These are phyloP conservation scores for Aspergillus hancockii DNA, from an alignment of 495 filamentous ascomycete species.

Conservation along the genomic window DNA sequence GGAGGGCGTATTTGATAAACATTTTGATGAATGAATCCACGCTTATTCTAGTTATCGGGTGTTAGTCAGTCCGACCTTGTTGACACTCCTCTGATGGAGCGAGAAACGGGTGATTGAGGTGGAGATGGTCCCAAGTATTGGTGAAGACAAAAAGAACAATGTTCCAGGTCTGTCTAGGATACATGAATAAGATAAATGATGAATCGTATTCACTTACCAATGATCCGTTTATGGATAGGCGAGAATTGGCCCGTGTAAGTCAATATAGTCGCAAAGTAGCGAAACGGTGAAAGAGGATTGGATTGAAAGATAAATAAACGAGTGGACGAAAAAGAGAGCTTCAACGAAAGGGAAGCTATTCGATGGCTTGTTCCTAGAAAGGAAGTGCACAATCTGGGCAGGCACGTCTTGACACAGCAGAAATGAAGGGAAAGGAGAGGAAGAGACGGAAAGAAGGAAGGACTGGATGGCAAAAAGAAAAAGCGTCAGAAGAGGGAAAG, in stretches of 20 bases:
- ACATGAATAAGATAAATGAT: not conserved
- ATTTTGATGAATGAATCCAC: conserved; percentile 49
- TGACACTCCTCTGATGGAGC: not conserved
- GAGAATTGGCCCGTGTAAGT: conserved; percentile 13
- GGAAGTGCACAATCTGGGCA: conserved; percentile 43
- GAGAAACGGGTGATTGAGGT: not conserved
- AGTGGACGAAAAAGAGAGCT: conserved; percentile 48
- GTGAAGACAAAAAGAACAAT: not conserved
- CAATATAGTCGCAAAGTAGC: conserved; percentile 8
- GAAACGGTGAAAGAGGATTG: conserved; percentile 28
- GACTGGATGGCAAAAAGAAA: conserved; percentile 26
- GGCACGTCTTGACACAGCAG: conserved; percentile 43
- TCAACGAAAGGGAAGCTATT: conserved; percentile 35
- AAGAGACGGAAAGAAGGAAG: conserved; percentile 32
- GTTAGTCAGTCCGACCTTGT: not conserved
- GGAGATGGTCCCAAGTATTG: not conserved
- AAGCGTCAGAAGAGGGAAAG: conserved; percentile 24
- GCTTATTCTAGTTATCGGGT: conserved; percentile 1
- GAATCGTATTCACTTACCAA: conserved; percentile 19
- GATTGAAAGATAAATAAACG: conserved; percentile 38
- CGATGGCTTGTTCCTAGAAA: conserved; percentile 23
- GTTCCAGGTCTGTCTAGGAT: not conserved
- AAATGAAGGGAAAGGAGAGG: conserved; percentile 42
- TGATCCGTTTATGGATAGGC: conserved; percentile 19
- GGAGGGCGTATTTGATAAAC: conserved; percentile 74